Percentiles rank a stretch among this genome's conserved stretches.
Conservation (phyloP, 257 asterid species). For the Leptodermis oblonga region DNA sequence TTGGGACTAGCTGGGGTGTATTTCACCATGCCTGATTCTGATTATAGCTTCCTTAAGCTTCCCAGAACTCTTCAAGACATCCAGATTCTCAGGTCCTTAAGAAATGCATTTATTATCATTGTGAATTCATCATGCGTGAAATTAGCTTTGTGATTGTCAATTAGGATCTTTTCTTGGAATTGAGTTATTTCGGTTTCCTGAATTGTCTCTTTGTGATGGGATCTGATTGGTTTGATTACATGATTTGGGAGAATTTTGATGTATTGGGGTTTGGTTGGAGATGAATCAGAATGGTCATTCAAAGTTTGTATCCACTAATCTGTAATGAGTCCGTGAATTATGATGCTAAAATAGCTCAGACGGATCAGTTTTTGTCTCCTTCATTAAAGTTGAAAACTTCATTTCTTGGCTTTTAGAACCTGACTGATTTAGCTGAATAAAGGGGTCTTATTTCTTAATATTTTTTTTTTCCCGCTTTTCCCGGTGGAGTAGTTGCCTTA, state of each 20-base stretch:
- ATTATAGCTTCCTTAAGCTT: slow-evolving; percentile 89
- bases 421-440: neutral
- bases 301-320: neutral
- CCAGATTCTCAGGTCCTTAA: slow-evolving; percentile 67
- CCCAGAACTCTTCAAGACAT: slow-evolving; percentile 85
- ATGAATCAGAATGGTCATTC: neutral
- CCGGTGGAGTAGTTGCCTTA: neutral
- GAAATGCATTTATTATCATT: neutral
- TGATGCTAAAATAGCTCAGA: neutral
- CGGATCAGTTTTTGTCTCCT: neutral
- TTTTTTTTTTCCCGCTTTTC: neutral
- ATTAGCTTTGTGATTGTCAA: neutral
- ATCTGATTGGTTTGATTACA: neutral
- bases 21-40: slow-evolving; percentile 85
- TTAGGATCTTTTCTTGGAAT: neutral
- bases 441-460: neutral
- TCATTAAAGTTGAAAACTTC: neutral
- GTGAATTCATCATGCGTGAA: neutral
- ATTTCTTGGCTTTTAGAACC: neutral
- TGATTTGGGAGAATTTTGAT: neutral
- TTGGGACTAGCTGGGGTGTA: slow-evolving; percentile 61
- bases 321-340: neutral
- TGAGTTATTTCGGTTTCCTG: neutral
- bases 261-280: neutral
- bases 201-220: neutral